phyloP scores from a whole-genome alignment of 192 early-diverging fungal species.

The Coemansia sp. region DNA sequence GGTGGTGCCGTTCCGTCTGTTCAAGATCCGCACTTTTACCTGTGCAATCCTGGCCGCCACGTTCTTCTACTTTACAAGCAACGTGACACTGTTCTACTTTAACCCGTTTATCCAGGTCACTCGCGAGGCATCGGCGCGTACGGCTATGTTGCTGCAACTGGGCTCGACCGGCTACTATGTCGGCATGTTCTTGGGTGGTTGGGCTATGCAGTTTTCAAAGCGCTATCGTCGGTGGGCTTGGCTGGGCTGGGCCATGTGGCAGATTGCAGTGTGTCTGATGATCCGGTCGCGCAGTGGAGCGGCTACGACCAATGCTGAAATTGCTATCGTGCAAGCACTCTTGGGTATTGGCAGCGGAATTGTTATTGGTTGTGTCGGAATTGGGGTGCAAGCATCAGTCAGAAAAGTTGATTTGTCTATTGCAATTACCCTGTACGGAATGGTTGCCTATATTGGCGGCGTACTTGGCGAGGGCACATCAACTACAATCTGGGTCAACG shows the following conservation, averaged over 20 bases:
- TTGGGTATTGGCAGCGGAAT: slow-evolving; percentile 41
- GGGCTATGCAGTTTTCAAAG: slow-evolving; percentile 47
- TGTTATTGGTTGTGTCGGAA: slow-evolving; percentile 44
- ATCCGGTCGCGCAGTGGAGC: slow-evolving; percentile 34
- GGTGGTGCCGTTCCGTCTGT: slow-evolving; percentile 49
- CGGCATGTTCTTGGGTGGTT: slow-evolving; percentile 42
- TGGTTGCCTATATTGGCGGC: slow-evolving; percentile 48
- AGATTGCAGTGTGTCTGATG: slow-evolving; percentile 44
- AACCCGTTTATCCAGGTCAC: slow-evolving; percentile 46
- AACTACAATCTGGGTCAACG: slow-evolving; percentile 47
- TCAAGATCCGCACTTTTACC: slow-evolving; percentile 44
- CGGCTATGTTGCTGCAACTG: slow-evolving; percentile 47
- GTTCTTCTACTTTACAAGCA: slow-evolving; percentile 43
- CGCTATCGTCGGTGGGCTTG: slow-evolving; percentile 46
- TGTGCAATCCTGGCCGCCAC: slow-evolving; percentile 34
- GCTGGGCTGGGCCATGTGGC: slow-evolving; percentile 44
- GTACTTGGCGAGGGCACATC: slow-evolving; percentile 45
- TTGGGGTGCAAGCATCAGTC: slow-evolving; percentile 45
- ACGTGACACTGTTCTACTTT: slow-evolving; percentile 47
- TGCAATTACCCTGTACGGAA: slow-evolving; percentile 46
- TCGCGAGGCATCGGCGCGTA: slow-evolving; percentile 30
- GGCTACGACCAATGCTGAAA: slow-evolving; percentile 34
- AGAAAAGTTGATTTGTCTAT: slow-evolving; percentile 34
- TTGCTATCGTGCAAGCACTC: slow-evolving; percentile 39
- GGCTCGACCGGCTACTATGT: slow-evolving; percentile 37